A percentile compares a stretch with the other conserved stretches of the same genome.
Evolutionary conservation across 164 flowering plant species (phyloP).

Genomic region (Nelumbo lutea): DNA sequence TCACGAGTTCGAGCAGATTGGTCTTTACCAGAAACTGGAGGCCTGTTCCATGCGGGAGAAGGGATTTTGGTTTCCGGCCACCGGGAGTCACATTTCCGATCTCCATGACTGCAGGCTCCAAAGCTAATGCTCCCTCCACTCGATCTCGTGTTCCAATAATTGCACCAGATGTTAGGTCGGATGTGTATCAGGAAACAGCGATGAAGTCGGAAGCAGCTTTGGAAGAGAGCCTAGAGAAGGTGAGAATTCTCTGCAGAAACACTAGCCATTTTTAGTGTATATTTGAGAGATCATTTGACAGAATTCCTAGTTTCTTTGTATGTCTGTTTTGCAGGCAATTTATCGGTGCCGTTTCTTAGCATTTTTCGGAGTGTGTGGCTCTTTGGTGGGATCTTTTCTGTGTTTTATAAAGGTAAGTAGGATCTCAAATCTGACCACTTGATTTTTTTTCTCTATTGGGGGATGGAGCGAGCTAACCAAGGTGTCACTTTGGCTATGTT

Average conservation of each 20-base stretch:
- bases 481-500: not conserved
- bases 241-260: not conserved
- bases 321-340: slow-evolving; percentile 36
- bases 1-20: too few relatives aligned
- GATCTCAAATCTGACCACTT: too few relatives aligned
- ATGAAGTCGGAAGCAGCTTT: not conserved
- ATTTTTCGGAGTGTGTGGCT: slow-evolving; percentile 62
- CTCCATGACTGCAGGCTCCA: slow-evolving; percentile 1
- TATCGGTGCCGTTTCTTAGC: slow-evolving; percentile 66
- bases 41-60: not conserved
- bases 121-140: not conserved
- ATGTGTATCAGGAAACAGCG: not conserved
- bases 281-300: not conserved
- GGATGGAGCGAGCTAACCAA: not conserved
- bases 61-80: not conserved
- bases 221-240: slow-evolving; percentile 23
- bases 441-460: too few relatives aligned
- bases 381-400: slow-evolving; percentile 64
- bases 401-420: slow-evolving; percentile 60
- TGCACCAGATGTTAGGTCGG: not conserved
- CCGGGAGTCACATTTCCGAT: slow-evolving; percentile 4
- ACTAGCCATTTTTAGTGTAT: not conserved
- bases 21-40: not conserved
- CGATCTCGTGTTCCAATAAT: not conserved
- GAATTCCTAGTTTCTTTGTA: not conserved